phyloP scores from a whole-genome alignment of 83 land plant genomes.

The Picea engelmannii region DNA sequence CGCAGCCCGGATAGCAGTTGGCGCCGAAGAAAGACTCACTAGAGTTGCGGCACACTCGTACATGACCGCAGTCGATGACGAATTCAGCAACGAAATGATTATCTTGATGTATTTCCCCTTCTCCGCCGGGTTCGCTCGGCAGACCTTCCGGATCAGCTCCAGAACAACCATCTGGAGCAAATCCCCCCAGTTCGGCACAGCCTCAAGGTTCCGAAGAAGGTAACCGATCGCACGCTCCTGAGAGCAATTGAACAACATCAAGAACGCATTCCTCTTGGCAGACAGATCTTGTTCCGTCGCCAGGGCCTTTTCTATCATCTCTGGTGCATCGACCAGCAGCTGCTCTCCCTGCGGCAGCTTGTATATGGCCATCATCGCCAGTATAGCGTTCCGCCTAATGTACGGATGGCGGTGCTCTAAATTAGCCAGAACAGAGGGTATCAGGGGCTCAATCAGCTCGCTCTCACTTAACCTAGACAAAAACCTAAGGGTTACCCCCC shows the following conservation, averaged over 20 bases:
- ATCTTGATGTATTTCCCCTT: slow-evolving; percentile 84
- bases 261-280: slow-evolving; percentile 77
- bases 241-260: slow-evolving; percentile 83
- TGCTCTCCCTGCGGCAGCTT: slow-evolving; percentile 91
- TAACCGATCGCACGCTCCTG: slow-evolving; percentile 79
- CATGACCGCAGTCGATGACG: slow-evolving; percentile 72
- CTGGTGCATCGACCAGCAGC: slow-evolving; percentile 82
- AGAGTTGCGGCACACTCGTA: slow-evolving; percentile 86
- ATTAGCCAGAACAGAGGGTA: slow-evolving; percentile 79
- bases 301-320: slow-evolving; percentile 69
- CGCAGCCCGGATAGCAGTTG: slow-evolving; percentile 85
- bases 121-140: slow-evolving; percentile 66
- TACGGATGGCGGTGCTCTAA: slow-evolving; percentile 87
- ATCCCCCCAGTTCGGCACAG: slow-evolving; percentile 73
- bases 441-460: slow-evolving; percentile 84
- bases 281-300: slow-evolving; percentile 74
- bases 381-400: slow-evolving; percentile 71
- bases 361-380: slow-evolving; percentile 77
- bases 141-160: slow-evolving; percentile 83
- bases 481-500: slow-evolving; percentile 85
- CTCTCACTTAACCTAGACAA: slow-evolving; percentile 69
- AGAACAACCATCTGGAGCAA: slow-evolving; percentile 83
- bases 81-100: slow-evolving; percentile 70
- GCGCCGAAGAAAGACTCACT: slow-evolving; percentile 87
- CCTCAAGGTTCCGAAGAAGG: slow-evolving; percentile 56